Evolutionary conservation across 2,329 filamentous ascomycete genomes (phyloP), one percentile per base, ranked within the genome.

Genomic region (Diaporthe sp.): DNA sequence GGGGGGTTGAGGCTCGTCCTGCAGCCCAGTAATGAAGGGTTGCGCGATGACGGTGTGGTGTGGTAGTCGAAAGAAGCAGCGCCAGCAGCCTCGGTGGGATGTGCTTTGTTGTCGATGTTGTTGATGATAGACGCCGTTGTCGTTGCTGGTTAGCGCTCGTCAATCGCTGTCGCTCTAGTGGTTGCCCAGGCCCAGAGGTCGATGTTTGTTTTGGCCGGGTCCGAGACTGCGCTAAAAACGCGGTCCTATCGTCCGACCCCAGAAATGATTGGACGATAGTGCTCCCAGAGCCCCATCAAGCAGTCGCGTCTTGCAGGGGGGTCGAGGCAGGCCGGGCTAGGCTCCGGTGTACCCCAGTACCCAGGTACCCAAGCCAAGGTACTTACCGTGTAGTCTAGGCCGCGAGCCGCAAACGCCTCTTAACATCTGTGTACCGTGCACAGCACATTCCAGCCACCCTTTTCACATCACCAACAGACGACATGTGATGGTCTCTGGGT

Each of bases 131-230:
- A 25, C 22, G 53, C 17, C 25, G 68, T 58, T 42, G 68, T 68
- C 19, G 63, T 68, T 68, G 63, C 63, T 51, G n/a, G 19, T 39
- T 37, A 68, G 63, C 44, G 63, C 47, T 68, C 44, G 32, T 68
- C 37, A 59, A 59, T 61, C 30, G 39, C 51, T 51, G 25, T 17
- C 27, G 25, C 27, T 12, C 32, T 63, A 71, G 25, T 71, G 70
- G 70, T 71, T 71, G 70, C 70, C 70, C 42, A 30, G 70, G 70
- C 47, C 50, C 58, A 63, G 42, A 51, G 17, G 47, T 55, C 25
- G 70, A 71, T 71, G 56, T 63, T 71, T 71, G 56, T 63, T 71
- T 71, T 71, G 70, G 56, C 30, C 63, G 63, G 63, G 63, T 68
- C 63, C 66, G 66, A 70, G 53, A 58, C 35, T 61, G 55, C 69